Percentiles rank a stretch among this genome's conserved stretches.
These are phyloP conservation scores for Solanum dulcamara DNA, from an alignment of 257 asterid species.

Conservation along the genomic window DNA sequence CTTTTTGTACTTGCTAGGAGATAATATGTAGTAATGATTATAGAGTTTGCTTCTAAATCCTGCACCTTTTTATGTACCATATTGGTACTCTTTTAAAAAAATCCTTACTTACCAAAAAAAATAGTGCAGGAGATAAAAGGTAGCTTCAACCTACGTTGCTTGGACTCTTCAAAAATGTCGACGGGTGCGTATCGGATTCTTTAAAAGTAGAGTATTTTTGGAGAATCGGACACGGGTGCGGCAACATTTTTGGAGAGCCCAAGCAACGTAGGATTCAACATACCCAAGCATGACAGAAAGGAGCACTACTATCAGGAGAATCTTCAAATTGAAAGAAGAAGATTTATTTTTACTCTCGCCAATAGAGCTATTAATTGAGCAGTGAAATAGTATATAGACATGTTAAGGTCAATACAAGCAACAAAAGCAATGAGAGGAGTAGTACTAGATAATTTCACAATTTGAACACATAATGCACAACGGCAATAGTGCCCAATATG, in stretches of 20 bases:
- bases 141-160: not conserved
- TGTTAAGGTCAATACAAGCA: not conserved
- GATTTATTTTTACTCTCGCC: no score
- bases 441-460: not conserved
- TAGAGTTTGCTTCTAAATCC: not conserved
- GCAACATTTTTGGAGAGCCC: no score
- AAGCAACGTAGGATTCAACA: no score
- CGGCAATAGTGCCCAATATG: not conserved
- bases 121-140: not conserved
- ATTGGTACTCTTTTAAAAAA: not conserved
- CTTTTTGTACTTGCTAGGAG: not conserved
- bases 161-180: no score
- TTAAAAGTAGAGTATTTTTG: no score
- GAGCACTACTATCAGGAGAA: not conserved
- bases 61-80: not conserved
- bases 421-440: not conserved
- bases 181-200: no score
- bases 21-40: not conserved
- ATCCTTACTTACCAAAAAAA: not conserved
- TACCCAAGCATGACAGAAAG: not conserved
- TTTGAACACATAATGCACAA: not conserved
- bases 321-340: not conserved
- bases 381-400: not conserved
- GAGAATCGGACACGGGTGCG: no score
- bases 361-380: not conserved